Evolutionary conservation across 2,329 filamentous ascomycete genomes (phyloP), one percentile per base, ranked within the genome.

Genomic region (Colletotrichum endophyticum): DNA sequence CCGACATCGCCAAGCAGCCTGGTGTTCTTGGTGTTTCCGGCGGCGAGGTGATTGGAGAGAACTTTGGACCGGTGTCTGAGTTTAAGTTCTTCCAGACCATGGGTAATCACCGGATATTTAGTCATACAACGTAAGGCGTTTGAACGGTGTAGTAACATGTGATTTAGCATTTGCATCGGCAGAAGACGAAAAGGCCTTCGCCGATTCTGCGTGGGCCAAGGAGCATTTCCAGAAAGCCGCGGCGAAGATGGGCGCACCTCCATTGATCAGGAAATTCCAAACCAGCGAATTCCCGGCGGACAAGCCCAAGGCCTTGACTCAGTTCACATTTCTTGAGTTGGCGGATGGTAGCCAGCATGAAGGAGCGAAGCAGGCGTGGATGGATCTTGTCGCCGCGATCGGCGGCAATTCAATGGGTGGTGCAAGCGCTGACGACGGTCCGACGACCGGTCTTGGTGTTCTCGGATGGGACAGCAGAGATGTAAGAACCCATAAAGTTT

Each of bases 381-480:
- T 57, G 13, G 74, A 77, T n/a, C 34, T 78, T 13, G 73, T 66
- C 3, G 61, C 36, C 0, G 57, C 66, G 1, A 62, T 78, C 5
- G 76, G 74, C 19, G 68, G 36, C 11, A 39, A 28, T n/a, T 13
- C 70, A 8, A 77, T 74, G 5, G 63, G 67, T 6, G 74, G 74
- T 3, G 62, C 27, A 3, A 77, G 70, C 34, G 63, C 68, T 2
- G 73, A 53, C 16, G 76, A 77, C 2, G 63, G 49, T 11, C 76
- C 67, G 5, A 12, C 25, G 3, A 59, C 66, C 9, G 76, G 76
- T 1, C 6, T 78, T 22, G 70, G 70, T 5, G 39, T 74, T 15
- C 30, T 78, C 2, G 70, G 76, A 13, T 78, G 73, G 73, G 57
- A 78, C n/a, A 77, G 66, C 13, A 49, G 49, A 57, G 73, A 77